Evolutionary conservation across 495 filamentous ascomycete genomes (phyloP).

Genomic region (Tuber magnatum): DNA sequence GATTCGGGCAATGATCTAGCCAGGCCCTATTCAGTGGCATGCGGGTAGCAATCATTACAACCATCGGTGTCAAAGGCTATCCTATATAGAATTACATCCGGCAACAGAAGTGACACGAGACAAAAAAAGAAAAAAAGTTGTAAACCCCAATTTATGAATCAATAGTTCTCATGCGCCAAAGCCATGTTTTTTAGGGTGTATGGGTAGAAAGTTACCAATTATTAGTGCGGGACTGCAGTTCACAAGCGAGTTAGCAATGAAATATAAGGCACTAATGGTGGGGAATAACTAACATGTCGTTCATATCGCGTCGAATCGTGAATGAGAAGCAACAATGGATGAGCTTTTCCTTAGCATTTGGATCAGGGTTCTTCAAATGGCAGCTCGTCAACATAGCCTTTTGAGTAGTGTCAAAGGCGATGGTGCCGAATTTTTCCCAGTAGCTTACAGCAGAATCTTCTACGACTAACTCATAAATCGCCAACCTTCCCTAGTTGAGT

Average conservation of each 20-base stretch:
- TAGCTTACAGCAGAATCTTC: constrained; percentile 93
- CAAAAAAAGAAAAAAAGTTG: constrained; percentile 25
- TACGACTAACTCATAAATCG: constrained; percentile 89
- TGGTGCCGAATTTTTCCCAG: constrained; percentile 98
- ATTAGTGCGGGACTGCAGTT: constrained; percentile 74
- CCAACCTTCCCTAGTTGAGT: constrained; percentile 72
- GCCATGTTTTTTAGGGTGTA: constrained; percentile 46
- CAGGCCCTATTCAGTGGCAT: constrained; percentile 13
- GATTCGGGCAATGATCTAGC: constrained; percentile 28
- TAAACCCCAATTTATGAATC: constrained; percentile 20
- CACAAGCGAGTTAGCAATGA: constrained; percentile 15
- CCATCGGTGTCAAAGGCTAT: constrained; percentile 31
- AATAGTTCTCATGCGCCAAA: constrained; percentile 14
- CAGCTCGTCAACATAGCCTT: constrained; percentile 96
- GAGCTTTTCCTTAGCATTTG: constrained; percentile 60
- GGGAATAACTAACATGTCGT: constrained; percentile 75
- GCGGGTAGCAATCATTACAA: constrained; percentile 26
- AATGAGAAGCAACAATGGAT: constrained; percentile 97
- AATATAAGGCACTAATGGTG: constrained; percentile 2
- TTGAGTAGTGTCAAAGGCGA: constrained; percentile 92
- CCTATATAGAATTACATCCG: constrained; percentile 36
- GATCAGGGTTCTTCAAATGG: constrained; percentile 76
- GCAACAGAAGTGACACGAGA: constrained; percentile 31
- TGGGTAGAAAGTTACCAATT: constrained; percentile 90
- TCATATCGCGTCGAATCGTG: constrained; percentile 83